Evolutionary conservation across 345 rosid species (phyloP).

Genomic region (Eucalyptus coolabah): DNA sequence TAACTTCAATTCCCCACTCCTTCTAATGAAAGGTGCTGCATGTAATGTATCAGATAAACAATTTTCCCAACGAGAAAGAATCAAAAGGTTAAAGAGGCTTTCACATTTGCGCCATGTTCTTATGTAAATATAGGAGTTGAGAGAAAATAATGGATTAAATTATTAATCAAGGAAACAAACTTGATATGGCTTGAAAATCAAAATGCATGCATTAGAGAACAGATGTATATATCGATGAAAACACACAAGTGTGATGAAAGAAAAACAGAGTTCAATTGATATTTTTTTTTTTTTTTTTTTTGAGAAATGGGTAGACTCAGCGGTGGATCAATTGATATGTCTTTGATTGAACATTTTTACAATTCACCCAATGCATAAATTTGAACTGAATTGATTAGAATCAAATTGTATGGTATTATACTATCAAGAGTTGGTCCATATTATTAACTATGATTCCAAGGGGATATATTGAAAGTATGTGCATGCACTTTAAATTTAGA

Average conservation of each 20-base stretch:
- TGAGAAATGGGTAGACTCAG: too few relatives aligned
- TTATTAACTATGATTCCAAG: neutral
- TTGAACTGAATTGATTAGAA: neutral
- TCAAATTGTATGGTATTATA: neutral
- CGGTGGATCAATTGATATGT: too few relatives aligned
- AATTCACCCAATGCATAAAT: too few relatives aligned
- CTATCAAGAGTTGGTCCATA: neutral
- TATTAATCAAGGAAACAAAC: neutral
- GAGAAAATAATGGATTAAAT: neutral
- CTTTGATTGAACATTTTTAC: too few relatives aligned
- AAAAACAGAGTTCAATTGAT: neutral
- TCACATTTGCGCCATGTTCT: too few relatives aligned
- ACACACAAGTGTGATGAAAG: too few relatives aligned
- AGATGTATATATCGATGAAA: too few relatives aligned
- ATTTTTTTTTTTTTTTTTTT: fast-evolving
- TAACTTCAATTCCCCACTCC: too few relatives aligned
- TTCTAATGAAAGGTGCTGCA: too few relatives aligned
- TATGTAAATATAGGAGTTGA: neutral
- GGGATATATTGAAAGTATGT: neutral
- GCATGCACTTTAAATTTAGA: neutral
- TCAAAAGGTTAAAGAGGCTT: too few relatives aligned
- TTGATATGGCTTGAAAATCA: neutral
- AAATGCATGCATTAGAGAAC: neutral
- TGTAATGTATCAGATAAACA: too few relatives aligned
- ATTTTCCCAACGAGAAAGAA: too few relatives aligned